These are phyloP conservation scores for Lepiota brunneoincarnata DNA, from an alignment of 768 basidiomycete species.

Conservation along the genomic window DNA sequence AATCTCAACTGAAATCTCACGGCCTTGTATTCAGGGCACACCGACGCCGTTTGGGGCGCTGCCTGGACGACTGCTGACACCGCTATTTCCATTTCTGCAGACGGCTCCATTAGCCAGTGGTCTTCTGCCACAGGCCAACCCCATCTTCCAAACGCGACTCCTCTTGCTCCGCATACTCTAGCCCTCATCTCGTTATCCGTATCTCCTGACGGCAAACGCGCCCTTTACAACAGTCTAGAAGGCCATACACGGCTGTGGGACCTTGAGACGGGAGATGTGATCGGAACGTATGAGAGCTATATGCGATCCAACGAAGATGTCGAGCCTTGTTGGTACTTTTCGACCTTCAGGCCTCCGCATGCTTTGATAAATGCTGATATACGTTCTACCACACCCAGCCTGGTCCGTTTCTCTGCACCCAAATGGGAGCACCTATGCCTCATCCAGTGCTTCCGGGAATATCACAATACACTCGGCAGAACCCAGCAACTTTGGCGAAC, in stretches of 20 bases:
- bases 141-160: conserved; percentile 41
- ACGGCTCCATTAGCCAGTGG: conserved; percentile 77
- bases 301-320: conserved; percentile 52
- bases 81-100: conserved; percentile 71
- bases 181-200: conserved; percentile 82
- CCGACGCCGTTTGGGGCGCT: conserved; percentile 77
- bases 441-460: conserved; percentile 70
- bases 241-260: conserved; percentile 80
- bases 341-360: conserved; percentile 11
- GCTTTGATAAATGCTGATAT: conserved; percentile 7
- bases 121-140: conserved; percentile 64
- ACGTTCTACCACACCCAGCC: conserved; percentile 38
- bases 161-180: conserved; percentile 75
- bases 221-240: conserved; percentile 80
- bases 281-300: conserved; percentile 75
- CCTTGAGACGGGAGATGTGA: conserved; percentile 54
- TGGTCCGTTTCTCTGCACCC: conserved; percentile 88
- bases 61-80: conserved; percentile 67
- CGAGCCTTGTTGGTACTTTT: conserved; percentile 61
- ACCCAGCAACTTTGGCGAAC: conserved; percentile 62
- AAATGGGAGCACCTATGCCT: conserved; percentile 66
- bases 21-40: conserved; percentile 56
- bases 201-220: conserved; percentile 59
- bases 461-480: conserved; percentile 72
- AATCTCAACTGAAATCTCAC: conserved; percentile 26